Conservation (phyloP, 305 asterid genomes). For the Fraxinus albicans region DNA sequence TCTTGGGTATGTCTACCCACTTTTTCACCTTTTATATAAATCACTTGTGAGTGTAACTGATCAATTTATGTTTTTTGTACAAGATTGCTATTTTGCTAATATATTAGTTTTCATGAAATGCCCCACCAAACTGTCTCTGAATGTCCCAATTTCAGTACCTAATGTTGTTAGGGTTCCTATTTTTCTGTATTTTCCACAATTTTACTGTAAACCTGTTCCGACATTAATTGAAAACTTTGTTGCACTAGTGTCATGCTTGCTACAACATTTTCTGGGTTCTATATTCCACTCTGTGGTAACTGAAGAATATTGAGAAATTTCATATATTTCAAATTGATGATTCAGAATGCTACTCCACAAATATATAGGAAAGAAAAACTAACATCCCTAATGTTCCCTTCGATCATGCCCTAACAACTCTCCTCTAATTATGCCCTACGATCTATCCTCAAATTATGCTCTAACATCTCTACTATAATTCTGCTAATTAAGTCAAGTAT, state of each 20-base stretch:
- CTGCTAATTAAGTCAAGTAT: background rate
- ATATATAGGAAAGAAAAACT: background rate
- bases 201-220: background rate
- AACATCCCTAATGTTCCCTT: background rate
- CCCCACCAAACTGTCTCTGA: background rate
- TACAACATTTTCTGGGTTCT: background rate
- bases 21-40: background rate
- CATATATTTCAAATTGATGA: background rate
- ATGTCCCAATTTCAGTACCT: background rate
- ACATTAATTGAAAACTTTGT: background rate
- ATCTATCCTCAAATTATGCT: background rate
- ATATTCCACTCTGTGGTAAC: constrained; percentile 14
- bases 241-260: background rate
- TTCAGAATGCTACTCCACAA: background rate
- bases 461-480: background rate
- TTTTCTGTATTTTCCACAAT: background rate
- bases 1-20: constrained; percentile 73
- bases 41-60: background rate
- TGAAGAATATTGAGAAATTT: background rate
- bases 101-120: background rate
- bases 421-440: background rate
- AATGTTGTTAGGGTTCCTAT: background rate
- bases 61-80: background rate
- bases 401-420: background rate
- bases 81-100: constrained; percentile 10